Evolutionary conservation across 495 filamentous ascomycete species (phyloP), one percentile per base, ranked within the genome.

Genomic region (Aspergillus baeticus): DNA sequence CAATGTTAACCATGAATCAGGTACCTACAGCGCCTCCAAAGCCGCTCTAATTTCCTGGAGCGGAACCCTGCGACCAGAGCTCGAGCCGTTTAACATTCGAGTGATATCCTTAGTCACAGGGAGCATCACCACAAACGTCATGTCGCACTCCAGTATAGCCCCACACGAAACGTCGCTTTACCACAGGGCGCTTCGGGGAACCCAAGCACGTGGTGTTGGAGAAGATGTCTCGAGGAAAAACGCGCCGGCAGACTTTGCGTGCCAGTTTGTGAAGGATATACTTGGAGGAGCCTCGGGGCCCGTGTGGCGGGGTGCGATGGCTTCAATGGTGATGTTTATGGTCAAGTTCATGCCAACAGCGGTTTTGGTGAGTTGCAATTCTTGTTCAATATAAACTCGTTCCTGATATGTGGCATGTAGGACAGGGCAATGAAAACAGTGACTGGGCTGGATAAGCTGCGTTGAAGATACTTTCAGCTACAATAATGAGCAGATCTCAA

Each of bases 11-110:
- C 14, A 15, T 6, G 14, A 11, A 21, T 26, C 36, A 54, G 58
- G 54, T 20, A 14, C 72, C 37, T 85, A 84, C 65, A 74, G 72
- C 61, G 79, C 79, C 15, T 74, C 68, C 59, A 84, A 85, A 69
- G 78, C 72, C 49, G 79, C 81, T 48, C 67, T 83, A 4, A 65
- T 59, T 7, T 67, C 69, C 1, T 77, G 77, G 55, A 78, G 75
- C 26, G 78, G 82, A 46, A 77, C 77, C 2, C 62, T 85, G 17
- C 75, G 80, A 13, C 57, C 81, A 23, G 81, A 84, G 54, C 71
- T 85, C 23, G 71, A 70, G 52, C 80, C 80, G 0, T 79, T 83
- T 10, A 76, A 71, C 31, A 75, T 84, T 26, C 75, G 76, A 52
- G 83, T 84, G 43, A 74, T 80, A 68, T 73, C 75, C 1, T 69